Percentiles rank a stretch among this genome's conserved stretches.
phyloP scores from a whole-genome alignment of 73 alveolate genomes.

The Paramecium octaurelia region DNA sequence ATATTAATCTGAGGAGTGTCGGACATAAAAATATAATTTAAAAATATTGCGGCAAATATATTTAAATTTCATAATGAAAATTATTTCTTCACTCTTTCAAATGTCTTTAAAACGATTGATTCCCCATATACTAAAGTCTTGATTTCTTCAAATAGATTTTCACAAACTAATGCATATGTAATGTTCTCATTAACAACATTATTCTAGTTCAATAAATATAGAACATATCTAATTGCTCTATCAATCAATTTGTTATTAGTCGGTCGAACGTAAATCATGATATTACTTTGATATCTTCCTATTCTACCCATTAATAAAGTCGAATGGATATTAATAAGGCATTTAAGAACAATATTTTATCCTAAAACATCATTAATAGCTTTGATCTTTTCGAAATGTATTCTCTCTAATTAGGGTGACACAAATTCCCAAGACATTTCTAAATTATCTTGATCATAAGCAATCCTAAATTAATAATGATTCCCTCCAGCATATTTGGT shows the following conservation, averaged over 20 bases:
- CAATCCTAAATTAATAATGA: not conserved
- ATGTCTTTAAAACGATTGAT: slow-evolving; percentile 34
- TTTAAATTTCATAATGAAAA: not conserved
- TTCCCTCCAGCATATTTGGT: slow-evolving; percentile 6
- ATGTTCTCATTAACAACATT: not conserved
- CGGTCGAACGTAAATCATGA: slow-evolving; percentile 56
- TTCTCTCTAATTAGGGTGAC: not conserved
- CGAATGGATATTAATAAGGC: slow-evolving; percentile 52
- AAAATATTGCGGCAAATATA: slow-evolving; percentile 8
- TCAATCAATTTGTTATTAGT: slow-evolving; percentile 53
- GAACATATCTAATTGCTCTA: slow-evolving; percentile 56
- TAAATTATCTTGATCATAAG: not conserved
- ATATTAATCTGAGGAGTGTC: not conserved
- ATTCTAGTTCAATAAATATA: slow-evolving; percentile 11
- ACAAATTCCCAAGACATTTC: not conserved
- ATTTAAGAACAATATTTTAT: slow-evolving; percentile 42
- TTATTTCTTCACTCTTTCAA: slow-evolving; percentile 11
- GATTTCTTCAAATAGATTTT: slow-evolving; percentile 16
- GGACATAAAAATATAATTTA: not conserved
- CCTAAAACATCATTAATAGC: slow-evolving; percentile 35
- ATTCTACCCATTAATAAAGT: slow-evolving; percentile 56
- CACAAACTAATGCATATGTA: slow-evolving; percentile 40
- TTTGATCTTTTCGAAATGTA: not conserved
- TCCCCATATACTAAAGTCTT: slow-evolving; percentile 58
- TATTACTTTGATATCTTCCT: slow-evolving; percentile 31